Conservation (phyloP, 495 filamentous ascomycete genomes). For the Aspergillus conjunctus region DNA sequence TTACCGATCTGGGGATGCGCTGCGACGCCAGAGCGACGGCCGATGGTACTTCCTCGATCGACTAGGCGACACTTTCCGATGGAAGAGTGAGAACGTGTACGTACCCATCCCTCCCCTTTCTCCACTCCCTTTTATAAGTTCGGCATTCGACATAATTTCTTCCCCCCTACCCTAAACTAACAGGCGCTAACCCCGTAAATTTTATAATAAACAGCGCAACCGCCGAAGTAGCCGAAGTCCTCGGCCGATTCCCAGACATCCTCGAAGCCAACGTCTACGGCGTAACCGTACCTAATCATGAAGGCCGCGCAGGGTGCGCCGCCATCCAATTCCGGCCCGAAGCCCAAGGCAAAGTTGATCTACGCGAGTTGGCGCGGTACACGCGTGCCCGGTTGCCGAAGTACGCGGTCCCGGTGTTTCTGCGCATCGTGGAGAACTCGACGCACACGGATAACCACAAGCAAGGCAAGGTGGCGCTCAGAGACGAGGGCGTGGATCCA, state of each 20-base stretch:
- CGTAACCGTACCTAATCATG: conserved; percentile 67
- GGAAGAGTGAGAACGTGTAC: conserved; percentile 82
- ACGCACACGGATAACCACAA: conserved; percentile 81
- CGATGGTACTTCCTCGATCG: conserved; percentile 79
- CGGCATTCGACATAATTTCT: not conserved
- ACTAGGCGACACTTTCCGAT: conserved; percentile 78
- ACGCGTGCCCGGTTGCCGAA: conserved; percentile 61
- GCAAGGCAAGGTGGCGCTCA: conserved; percentile 75
- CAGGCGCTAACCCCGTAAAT: not conserved
- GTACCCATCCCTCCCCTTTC: conserved; percentile 11
- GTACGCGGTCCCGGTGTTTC: conserved; percentile 78
- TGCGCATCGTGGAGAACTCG: conserved; percentile 61
- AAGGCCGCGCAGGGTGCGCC: conserved; percentile 72
- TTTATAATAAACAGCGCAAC: conserved; percentile 46
- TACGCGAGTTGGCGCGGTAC: conserved; percentile 55
- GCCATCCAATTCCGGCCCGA: conserved; percentile 50
- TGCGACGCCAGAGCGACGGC: conserved; percentile 65
- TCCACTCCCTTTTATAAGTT: not conserved
- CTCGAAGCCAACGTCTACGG: conserved; percentile 81
- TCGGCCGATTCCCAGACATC: conserved; percentile 67
- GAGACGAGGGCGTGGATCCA: conserved; percentile 71
- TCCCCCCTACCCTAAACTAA: not conserved
- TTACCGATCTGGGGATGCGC: conserved; percentile 74
- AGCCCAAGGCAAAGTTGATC: conserved; percentile 49
- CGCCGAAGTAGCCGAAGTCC: conserved; percentile 69